phyloP scores from a whole-genome alignment of 2,329 filamentous ascomycete genomes.

The Fusarium guadeloupense region DNA sequence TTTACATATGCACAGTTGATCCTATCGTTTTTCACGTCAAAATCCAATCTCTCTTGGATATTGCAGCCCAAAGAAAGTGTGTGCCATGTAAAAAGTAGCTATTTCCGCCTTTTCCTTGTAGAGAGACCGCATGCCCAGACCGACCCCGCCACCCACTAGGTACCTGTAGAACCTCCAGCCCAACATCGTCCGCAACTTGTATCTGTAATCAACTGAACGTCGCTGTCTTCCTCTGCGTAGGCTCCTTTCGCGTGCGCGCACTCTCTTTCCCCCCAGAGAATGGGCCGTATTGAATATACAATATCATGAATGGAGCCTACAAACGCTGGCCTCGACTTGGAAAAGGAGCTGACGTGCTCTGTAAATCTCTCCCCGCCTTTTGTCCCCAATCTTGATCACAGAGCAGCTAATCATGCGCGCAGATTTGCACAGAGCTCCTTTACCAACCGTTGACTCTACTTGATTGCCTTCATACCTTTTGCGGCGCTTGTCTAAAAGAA shows the following conservation, averaged over 20 bases:
- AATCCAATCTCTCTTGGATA: constrained; percentile 3
- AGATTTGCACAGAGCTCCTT: constrained; percentile 97
- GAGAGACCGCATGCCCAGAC: constrained; percentile 21
- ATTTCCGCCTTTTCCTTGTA: constrained; percentile 17
- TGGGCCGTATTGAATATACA: constrained; percentile 20
- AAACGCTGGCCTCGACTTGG: constrained; percentile 73
- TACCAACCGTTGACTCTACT: constrained; percentile 91
- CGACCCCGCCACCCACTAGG: constrained; percentile 38
- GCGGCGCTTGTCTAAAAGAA: constrained; percentile 92
- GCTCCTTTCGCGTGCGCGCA: constrained; percentile 12
- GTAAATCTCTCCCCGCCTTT: constrained; percentile 58
- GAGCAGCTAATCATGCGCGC: constrained; percentile 26
- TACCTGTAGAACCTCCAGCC: constrained; percentile 22
- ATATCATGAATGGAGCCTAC: constrained; percentile 60
- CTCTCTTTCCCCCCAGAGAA: constrained; percentile 14
- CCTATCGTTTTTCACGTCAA: constrained; percentile 1
- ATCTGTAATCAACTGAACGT: constrained; percentile 24
- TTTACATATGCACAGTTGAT: neutral
- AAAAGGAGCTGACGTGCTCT: constrained; percentile 94
- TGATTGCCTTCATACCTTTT: constrained; percentile 95
- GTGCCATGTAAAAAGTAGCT: constrained; percentile 21
- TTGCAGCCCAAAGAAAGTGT: constrained; percentile 2
- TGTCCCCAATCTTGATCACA: constrained; percentile 12
- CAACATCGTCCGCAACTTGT: constrained; percentile 23
- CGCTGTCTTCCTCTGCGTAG: constrained; percentile 5